Conservation (phyloP, 106 monocot species). For the Dioscorea alata region DNA sequence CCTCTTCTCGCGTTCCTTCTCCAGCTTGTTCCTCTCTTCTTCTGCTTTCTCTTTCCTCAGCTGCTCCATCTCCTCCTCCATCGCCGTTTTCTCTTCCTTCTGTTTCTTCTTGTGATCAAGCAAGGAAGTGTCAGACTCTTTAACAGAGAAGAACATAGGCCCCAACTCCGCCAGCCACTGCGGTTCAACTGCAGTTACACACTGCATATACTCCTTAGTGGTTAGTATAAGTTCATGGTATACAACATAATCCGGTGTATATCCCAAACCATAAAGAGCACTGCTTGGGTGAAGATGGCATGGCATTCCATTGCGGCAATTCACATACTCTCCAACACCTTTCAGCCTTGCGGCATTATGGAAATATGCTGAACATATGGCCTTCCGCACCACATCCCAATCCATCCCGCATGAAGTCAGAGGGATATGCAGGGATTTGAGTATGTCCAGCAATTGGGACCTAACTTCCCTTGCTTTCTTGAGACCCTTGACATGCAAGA, state of each 20-base stretch:
- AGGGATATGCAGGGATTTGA: constrained; percentile 75
- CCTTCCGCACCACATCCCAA: constrained; percentile 93
- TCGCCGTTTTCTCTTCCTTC: constrained; percentile 81
- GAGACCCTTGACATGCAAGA: constrained; percentile 87
- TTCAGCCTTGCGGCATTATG: constrained; percentile 84
- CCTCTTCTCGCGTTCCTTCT: constrained; percentile 69
- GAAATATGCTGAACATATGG: constrained; percentile 93
- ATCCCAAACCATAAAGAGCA: constrained; percentile 86
- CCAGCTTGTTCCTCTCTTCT: constrained; percentile 22
- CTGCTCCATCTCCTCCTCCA: constrained; percentile 98
- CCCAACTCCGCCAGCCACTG: constrained; percentile 94
- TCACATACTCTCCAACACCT: constrained; percentile 91
- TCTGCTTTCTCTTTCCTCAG: constrained; percentile 68
- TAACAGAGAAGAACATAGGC: constrained; percentile 96
- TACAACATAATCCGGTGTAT: constrained; percentile 85
- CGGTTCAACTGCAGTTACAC: constrained; percentile 93
- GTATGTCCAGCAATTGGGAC: constrained; percentile 85
- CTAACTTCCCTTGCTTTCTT: constrained; percentile 87
- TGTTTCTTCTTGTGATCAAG: constrained; percentile 88
- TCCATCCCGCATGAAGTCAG: constrained; percentile 78
- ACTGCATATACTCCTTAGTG: constrained; percentile 93
- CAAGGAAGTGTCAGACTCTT: constrained; percentile 80
- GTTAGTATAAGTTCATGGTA: constrained; percentile 90
- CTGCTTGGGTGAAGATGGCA: constrained; percentile 95
- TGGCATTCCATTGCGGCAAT: constrained; percentile 89